Evolutionary conservation across 495 filamentous ascomycete genomes (phyloP).

Genomic region (Pyrenula aspistea): DNA sequence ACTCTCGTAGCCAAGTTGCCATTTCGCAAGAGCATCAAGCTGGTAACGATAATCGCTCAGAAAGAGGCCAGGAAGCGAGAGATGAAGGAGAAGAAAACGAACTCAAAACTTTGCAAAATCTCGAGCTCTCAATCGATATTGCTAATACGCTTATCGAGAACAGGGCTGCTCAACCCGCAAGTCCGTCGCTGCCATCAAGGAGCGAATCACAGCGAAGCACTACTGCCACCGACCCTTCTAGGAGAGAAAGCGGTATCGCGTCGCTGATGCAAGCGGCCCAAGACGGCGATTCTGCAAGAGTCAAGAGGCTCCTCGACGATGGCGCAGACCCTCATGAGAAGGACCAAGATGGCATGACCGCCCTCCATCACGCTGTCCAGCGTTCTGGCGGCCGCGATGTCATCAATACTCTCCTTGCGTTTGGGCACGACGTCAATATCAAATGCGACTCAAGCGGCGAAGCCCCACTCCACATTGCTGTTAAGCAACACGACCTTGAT

Average conservation of each 20-base stretch:
- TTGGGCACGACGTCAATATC: not conserved
- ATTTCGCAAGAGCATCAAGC: not conserved
- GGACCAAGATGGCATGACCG: not conserved
- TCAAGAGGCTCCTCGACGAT: not conserved
- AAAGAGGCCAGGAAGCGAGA: not conserved
- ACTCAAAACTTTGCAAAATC: not conserved
- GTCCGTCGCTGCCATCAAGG: not conserved
- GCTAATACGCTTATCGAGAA: not conserved
- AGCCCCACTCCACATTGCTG: not conserved
- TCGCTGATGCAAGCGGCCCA: not conserved
- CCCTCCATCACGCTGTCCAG: not conserved
- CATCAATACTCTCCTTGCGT: not conserved
- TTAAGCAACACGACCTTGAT: not conserved
- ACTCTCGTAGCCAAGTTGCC: not conserved
- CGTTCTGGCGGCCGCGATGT: not conserved
- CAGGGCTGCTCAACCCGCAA: not conserved
- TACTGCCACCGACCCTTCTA: not conserved
- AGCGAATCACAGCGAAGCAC: not conserved
- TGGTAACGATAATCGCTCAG: not conserved
- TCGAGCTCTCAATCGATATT: not conserved
- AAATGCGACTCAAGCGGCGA: not conserved
- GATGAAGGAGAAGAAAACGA: not conserved
- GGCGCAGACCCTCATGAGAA: not conserved
- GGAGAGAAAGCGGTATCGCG: not conserved
- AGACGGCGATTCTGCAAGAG: not conserved